These are phyloP conservation scores for Pseudogymnoascus sp. DNA, from an alignment of 2,329 filamentous ascomycete species.

Conservation along the genomic window DNA sequence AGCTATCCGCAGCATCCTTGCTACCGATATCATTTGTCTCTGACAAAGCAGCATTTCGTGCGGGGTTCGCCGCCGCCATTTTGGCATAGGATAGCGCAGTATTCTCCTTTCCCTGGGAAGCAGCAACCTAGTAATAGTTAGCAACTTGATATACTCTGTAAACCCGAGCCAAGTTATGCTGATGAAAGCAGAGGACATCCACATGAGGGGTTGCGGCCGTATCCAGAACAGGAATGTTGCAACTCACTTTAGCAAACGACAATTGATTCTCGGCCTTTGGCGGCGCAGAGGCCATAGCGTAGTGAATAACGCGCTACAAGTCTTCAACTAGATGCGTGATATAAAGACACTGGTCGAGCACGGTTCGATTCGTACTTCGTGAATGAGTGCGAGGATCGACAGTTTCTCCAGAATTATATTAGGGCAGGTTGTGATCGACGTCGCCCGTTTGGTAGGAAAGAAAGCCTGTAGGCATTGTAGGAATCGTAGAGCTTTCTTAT, in stretches of 20 bases:
- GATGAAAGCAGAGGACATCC: constrained; percentile 10
- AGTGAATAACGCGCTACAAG: constrained; percentile 7
- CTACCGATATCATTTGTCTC: not conserved
- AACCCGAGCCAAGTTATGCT: not conserved
- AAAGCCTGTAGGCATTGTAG: constrained; percentile 26
- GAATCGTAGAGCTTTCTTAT: constrained; percentile 7
- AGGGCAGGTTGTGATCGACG: constrained; percentile 30
- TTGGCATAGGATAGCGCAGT: constrained; percentile 27
- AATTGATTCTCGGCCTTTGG: constrained; percentile 46
- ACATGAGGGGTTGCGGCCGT: constrained; percentile 15
- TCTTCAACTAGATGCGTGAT: constrained; percentile 7
- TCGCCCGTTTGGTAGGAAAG: constrained; percentile 27
- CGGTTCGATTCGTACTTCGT: not conserved
- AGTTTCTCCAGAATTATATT: constrained; percentile 22
- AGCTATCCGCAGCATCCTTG: not conserved
- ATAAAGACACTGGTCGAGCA: constrained; percentile 1
- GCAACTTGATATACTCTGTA: not conserved
- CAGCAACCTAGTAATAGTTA: constrained; percentile 38
- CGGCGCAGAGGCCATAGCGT: constrained; percentile 40
- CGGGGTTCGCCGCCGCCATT: constrained; percentile 25
- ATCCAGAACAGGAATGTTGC: constrained; percentile 8
- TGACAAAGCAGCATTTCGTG: constrained; percentile 20
- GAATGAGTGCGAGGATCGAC: constrained; percentile 7
- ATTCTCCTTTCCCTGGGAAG: constrained; percentile 37
- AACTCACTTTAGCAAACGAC: constrained; percentile 51